Base-by-base conservation (phyloP, 1,284 basidiomycete species). In the Ceratobasidium sp. region DNA sequence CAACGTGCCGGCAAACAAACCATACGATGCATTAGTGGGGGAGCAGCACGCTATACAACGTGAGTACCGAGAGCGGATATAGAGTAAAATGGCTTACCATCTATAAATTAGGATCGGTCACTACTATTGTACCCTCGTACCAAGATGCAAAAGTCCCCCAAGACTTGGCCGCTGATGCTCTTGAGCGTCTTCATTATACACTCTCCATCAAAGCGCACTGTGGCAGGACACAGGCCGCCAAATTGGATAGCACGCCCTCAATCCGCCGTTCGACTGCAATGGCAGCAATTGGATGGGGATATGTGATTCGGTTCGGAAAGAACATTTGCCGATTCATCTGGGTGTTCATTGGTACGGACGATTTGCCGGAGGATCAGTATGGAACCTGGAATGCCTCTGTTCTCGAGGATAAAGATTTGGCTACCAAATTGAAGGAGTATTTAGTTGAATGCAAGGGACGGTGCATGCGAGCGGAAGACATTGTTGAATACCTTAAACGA, bases 401-500 rank as follows among this genome's bases (percentile, higher is more conserved):
- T 10, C 13, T 69, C 23, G 67, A 69, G 23, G 67, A 69, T 56
- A 52, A 69, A n/a, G 67, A 69, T 57, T 42, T 69, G 28, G 59
- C 59, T 10, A 61, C 59, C 26, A 28, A 61, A 28, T 10, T 61
- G 33, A 61, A 61, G 59, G 59, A 61, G 20, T 40, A 61, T n/a
- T 33, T 65, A 65, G 26, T 20, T 3, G n/a, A 23, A 33, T 28
- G 59, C 28, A 46, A 65, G n/a, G 78, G 78, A 10, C 66, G 65
- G 33, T 71, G 59, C 33, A 73, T 79, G 40, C 46, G 40, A n/a
- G 78, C 77, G 13, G 23, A 57, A 13, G 69, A 79, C 64, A 56
- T 79, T 48, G 67, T 79, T 5, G 23, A 78, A n/a, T 78, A 57
- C 28, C 59, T 78, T 7, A 26, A 28, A 64, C 40, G 42, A 2